Evolutionary conservation across 1,284 basidiomycete species (phyloP).

Genomic region (Termitomyces sp.): DNA sequence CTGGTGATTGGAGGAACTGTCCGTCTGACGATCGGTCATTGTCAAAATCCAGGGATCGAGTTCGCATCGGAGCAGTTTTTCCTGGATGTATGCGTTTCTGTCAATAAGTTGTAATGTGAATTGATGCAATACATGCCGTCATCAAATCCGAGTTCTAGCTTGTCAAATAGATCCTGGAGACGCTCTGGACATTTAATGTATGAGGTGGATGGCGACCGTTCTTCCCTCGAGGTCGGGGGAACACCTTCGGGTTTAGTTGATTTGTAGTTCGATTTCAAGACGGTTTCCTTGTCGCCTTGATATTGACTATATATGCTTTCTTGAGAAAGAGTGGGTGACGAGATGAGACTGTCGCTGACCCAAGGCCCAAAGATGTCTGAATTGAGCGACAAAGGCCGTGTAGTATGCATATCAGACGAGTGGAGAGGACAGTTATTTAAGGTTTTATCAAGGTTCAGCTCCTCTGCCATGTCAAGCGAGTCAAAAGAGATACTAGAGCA

Average conservation of each 20-base stretch:
- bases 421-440: not conserved
- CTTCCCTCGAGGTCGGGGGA: not conserved
- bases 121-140: constrained; percentile 4
- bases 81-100: constrained; percentile 1
- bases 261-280: not conserved
- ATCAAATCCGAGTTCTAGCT: constrained; percentile 18
- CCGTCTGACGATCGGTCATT: constrained; percentile 6
- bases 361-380: constrained; percentile 26
- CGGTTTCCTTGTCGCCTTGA: not conserved
- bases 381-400: constrained; percentile 4
- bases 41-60: constrained; percentile 14
- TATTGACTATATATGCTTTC: constrained; percentile 8
- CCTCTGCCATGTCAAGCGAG: not conserved
- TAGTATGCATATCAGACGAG: not conserved
- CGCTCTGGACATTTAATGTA: not conserved
- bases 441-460: not conserved
- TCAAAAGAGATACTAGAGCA: constrained; percentile 3
- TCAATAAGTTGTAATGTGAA: not conserved
- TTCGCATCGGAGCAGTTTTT: constrained; percentile 4
- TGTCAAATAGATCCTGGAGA: constrained; percentile 21
- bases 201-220: not conserved
- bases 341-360: constrained; percentile 43
- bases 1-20: constrained; percentile 18
- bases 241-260: not conserved
- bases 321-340: constrained; percentile 26